Evolutionary conservation across 2,329 filamentous ascomycete species (phyloP), one percentile per base, ranked within the genome.

Genomic region (Fusarium annulatum): DNA sequence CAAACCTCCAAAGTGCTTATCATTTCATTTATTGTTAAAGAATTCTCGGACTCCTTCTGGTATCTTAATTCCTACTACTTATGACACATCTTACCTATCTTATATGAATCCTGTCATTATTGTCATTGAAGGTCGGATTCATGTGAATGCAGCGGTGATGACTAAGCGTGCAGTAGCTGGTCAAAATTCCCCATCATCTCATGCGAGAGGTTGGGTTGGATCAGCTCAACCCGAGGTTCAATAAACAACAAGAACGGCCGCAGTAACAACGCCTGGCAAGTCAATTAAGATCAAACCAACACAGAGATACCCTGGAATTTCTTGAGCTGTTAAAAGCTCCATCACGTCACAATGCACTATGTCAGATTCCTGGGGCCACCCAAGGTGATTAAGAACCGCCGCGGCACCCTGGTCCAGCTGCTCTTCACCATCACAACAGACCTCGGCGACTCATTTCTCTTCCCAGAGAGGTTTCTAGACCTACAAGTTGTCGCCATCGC

Each of bases 361-460:
- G 85, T 90, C 64, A 85, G 88, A 43, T 84, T 89, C 9, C 80
- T 90, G 38, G 83, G 88, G 19, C 82, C 85, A 5, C 86, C 85
- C 5, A 82, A 82, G 72, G 77, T 87, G 49, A 77, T 79, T 2
- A 75, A 58, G 62, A 42, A 73, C 18, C 59, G 75, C 66, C 66
- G 72, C 51, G 72, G 72, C 66, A 72, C 81, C 74, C 23, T 73
- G 19, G 75, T 87, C 12, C 82, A 84, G 55, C 76, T 90, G 7
- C 81, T 88, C 3, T 80, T 90, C 68, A 86, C 87, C 67, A 85
- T 90, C 72, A 89, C 87, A 16, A 90, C 88, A 18, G 88, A 90
- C 67, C 82, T 90, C 3, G 87, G 88, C 38, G 88, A 90, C 74
- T 82, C 86, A 1, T 88, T 88, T 56, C 83, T 90, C 16, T 80